Percentiles rank a stretch among this genome's conserved stretches.
These are phyloP conservation scores for Ilex asprella DNA, from an alignment of 257 asterid species.

Conservation along the genomic window DNA sequence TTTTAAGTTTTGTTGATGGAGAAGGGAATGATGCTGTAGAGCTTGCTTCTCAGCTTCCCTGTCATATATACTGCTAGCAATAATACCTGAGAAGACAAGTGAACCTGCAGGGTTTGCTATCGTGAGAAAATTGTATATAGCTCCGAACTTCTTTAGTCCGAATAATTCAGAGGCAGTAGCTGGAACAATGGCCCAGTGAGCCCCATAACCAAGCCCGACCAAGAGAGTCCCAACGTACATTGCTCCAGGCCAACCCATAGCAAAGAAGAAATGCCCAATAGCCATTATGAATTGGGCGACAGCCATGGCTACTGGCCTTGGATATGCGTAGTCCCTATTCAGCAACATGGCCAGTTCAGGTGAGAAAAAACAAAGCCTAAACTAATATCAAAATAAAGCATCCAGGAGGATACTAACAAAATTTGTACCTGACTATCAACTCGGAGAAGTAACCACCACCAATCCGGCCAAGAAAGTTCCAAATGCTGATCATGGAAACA, in stretches of 20 bases:
- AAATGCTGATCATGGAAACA: slow-evolving; percentile 4
- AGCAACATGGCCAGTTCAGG: background rate
- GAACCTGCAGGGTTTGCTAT: slow-evolving; percentile 1
- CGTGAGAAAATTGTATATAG: background rate
- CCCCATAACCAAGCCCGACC: background rate
- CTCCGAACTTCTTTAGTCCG: background rate
- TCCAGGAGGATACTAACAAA: background rate
- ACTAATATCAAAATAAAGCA: background rate
- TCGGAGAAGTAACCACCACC: slow-evolving; percentile 3
- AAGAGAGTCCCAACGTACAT: background rate
- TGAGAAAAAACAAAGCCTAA: too few species aligned
- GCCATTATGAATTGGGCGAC: background rate
- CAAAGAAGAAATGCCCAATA: background rate
- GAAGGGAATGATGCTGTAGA: background rate
- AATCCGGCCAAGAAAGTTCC: slow-evolving; percentile 3
- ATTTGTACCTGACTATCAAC: background rate
- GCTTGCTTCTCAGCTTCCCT: background rate
- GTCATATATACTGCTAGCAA: background rate
- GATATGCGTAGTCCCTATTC: background rate
- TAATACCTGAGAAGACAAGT: background rate
- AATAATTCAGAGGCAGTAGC: slow-evolving; percentile 3
- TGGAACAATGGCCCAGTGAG: slow-evolving; percentile 2
- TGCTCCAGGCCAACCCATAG: slow-evolving; percentile 2
- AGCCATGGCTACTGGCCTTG: slow-evolving; percentile 1
- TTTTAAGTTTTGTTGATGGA: background rate